phyloP scores from a whole-genome alignment of 2,329 filamentous ascomycete species.

The Ophiostoma piceae region DNA sequence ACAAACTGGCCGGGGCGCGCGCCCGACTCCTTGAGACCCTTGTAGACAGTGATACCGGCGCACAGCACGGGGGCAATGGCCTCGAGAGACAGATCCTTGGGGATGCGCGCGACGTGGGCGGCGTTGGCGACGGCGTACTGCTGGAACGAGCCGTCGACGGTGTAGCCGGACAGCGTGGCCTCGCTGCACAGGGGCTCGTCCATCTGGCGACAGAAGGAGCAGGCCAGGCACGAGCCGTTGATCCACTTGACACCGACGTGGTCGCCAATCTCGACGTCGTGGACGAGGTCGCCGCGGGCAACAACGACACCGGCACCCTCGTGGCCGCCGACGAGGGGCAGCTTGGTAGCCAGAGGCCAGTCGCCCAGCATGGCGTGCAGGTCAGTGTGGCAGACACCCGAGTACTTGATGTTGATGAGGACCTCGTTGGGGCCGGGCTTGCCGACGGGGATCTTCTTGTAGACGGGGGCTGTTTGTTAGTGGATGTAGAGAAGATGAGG shows the following conservation, averaged over 20 bases:
- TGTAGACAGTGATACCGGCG: conserved; percentile 45
- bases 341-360: conserved; percentile 31
- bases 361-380: conserved; percentile 31
- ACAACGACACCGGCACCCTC: conserved; percentile 80
- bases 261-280: conserved; percentile 75
- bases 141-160: conserved; percentile 89
- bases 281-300: conserved; percentile 68
- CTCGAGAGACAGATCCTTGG: conserved; percentile 70
- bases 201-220: conserved; percentile 72
- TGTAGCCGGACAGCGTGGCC: conserved; percentile 78
- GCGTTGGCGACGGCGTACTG: conserved; percentile 87
- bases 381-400: conserved; percentile 34
- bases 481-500: background rate
- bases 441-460: conserved; percentile 71
- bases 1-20: conserved; percentile 38
- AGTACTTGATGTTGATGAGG: conserved; percentile 34
- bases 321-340: conserved; percentile 51
- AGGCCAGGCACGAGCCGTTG: conserved; percentile 78
- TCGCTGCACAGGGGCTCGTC: conserved; percentile 80
- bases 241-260: conserved; percentile 90
- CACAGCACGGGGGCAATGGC: conserved; percentile 54
- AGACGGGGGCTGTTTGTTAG: conserved; percentile 49
- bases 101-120: conserved; percentile 74
- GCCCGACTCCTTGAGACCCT: conserved; percentile 37
- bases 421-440: conserved; percentile 41